phyloP scores from a whole-genome alignment of 176 grass and related monocot species.

The Carex myosuroides region DNA sequence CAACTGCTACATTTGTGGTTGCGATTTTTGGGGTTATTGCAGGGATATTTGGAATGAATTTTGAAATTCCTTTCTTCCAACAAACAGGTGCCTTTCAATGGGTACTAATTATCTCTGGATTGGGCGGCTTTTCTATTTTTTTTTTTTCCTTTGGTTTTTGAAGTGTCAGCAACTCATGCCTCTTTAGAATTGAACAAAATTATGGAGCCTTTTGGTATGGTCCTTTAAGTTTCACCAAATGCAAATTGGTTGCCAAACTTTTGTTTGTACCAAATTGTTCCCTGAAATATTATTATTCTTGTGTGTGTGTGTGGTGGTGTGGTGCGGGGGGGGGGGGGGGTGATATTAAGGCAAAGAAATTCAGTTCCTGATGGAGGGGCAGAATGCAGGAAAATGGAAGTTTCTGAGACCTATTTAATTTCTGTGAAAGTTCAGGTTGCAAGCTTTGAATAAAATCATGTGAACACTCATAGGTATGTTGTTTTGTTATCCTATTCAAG shows the following conservation, averaged over 20 bases:
- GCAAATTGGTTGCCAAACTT: neutral
- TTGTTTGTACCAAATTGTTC: neutral
- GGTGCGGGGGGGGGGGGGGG: too few species aligned
- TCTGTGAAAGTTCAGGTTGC: too few species aligned
- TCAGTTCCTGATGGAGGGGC: too few species aligned
- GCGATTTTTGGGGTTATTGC: conserved; percentile 83
- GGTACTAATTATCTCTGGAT: conserved; percentile 53
- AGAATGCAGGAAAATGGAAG: too few species aligned
- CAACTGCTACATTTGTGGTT: conserved; percentile 86
- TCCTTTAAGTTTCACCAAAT: neutral
- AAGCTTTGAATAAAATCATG: too few species aligned
- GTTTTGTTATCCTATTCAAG: too few species aligned
- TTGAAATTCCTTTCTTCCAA: conserved; percentile 47
- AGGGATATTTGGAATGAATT: conserved; percentile 93
- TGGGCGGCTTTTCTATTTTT: conserved; percentile 40
- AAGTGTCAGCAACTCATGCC: conserved; percentile 70
- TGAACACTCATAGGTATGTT: too few species aligned
- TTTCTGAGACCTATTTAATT: too few species aligned
- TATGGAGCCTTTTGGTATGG: neutral
- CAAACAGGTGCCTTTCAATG: conserved; percentile 55
- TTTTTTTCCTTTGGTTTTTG: conserved; percentile 69
- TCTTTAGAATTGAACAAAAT: conserved; percentile 32
- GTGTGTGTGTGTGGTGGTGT: too few species aligned
- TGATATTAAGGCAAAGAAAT: too few species aligned
- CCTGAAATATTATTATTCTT: too few species aligned